Evolutionary conservation across 2,329 filamentous ascomycete species (phyloP), one percentile per base, ranked within the genome.

Genomic region (Rhexocercosporidium sp.): DNA sequence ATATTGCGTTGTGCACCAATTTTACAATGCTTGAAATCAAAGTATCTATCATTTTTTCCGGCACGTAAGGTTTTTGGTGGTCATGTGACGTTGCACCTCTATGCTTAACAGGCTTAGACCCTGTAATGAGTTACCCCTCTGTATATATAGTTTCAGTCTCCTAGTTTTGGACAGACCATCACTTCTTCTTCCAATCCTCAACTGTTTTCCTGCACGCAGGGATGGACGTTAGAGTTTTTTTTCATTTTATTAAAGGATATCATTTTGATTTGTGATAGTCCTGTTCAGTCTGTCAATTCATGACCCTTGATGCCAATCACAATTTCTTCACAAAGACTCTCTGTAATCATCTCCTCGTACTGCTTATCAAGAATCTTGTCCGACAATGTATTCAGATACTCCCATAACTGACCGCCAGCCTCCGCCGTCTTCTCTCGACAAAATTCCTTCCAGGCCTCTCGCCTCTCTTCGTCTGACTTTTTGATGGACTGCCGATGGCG

Each of bases 91-190:
- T n/a, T n/a, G n/a, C n/a, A n/a, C n/a, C n/a, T n/a, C n/a, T n/a
- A n/a, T n/a, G 46, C 20, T 47, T 47, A 47, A 47, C 44, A 47
- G 20, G 44, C 44, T 56, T 56, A 56, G 51, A 56, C 14, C 51
- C 25, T 56, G n/a, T 56, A 56, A 56, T 56, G 31, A 56, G 51
- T 56, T 56, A 56, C 51, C 51, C 51, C 51, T 56, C 27, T 56
- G 25, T 56, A 56, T 56, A 56, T 18, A 56, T 56, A 56, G 31
- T 56, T 56, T 56, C 25, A 18, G 31, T 56, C 27, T 56, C 51
- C 25, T 56, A 56, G 14, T 56, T 56, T 56, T 56, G 25, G 18
- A 56, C 51, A 56, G 51, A 56, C 31, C n/a, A 31, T 37, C 51
- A 56, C 51, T 56, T 56, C 51, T 56, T 56, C n/a, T 31, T 37